phyloP scores from a whole-genome alignment of 352 stramenopile species.

The Pythium brachiatum region DNA sequence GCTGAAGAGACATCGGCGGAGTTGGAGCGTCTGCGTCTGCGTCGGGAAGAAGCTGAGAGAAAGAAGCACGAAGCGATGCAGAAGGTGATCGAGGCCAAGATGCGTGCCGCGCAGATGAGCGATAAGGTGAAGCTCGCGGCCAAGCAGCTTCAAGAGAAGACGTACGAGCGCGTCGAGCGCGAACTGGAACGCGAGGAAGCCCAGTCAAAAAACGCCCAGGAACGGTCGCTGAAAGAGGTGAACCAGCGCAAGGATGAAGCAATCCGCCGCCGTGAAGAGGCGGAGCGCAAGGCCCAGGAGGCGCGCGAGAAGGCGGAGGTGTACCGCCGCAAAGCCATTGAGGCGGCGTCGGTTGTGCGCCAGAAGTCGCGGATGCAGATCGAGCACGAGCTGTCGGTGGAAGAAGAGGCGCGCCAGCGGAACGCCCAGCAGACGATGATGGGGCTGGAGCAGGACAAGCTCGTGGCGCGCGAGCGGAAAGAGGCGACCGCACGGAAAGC shows the following conservation, averaged over 20 bases:
- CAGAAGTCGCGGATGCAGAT: slow-evolving; percentile 64
- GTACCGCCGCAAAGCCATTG: slow-evolving; percentile 60
- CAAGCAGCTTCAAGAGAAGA: slow-evolving; percentile 56
- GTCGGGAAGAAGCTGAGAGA: slow-evolving; percentile 44
- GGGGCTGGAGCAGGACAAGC: slow-evolving; percentile 53
- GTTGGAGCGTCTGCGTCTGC: slow-evolving; percentile 35
- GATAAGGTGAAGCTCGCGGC: slow-evolving; percentile 62
- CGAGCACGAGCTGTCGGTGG: slow-evolving; percentile 52
- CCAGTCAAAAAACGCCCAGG: slow-evolving; percentile 39
- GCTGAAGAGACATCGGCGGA: slow-evolving; percentile 32
- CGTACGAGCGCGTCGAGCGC: slow-evolving; percentile 51
- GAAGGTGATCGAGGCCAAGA: slow-evolving; percentile 73
- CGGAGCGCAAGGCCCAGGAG: slow-evolving; percentile 60
- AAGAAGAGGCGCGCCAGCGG: slow-evolving; percentile 52
- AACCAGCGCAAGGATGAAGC: slow-evolving; percentile 67
- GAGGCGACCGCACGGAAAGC: slow-evolving; percentile 52
- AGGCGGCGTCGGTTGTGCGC: slow-evolving; percentile 67
- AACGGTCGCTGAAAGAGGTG: slow-evolving; percentile 39
- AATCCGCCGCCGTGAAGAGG: slow-evolving; percentile 56
- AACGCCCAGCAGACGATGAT: slow-evolving; percentile 42
- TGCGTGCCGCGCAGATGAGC: slow-evolving; percentile 51
- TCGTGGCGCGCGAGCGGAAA: slow-evolving; percentile 35
- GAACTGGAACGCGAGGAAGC: slow-evolving; percentile 44
- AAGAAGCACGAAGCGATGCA: slow-evolving; percentile 72
- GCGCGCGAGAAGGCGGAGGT: slow-evolving; percentile 54